Evolutionary conservation across 1,139 yeast genomes (phyloP).

Genomic region (Kurtzmaniella quercitrusa): DNA sequence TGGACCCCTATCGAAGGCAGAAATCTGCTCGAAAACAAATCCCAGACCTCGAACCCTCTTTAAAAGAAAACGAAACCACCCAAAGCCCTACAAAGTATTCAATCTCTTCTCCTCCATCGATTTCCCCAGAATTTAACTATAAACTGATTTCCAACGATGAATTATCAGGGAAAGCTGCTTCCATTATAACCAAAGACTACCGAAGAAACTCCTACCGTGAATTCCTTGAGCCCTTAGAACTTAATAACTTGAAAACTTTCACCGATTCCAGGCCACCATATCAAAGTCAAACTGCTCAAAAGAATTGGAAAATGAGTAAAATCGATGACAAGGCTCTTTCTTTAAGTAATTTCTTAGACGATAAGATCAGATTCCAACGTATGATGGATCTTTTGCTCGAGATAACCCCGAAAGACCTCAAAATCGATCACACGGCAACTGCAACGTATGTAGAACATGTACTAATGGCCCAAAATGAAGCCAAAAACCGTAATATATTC

Average conservation of each 20-base stretch:
- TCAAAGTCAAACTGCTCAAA: constrained; percentile 19
- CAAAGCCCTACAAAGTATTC: too few species aligned
- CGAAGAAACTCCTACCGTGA: constrained; percentile 29
- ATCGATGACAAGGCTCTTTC: constrained; percentile 11
- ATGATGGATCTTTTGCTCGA: constrained; percentile 31
- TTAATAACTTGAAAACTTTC: constrained; percentile 31
- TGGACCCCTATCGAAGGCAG: not conserved
- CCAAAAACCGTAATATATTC: constrained; percentile 9
- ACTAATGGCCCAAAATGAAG: constrained; percentile 12
- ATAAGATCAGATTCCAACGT: constrained; percentile 24
- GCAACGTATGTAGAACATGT: constrained; percentile 9
- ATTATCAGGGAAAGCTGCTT: constrained; percentile 10
- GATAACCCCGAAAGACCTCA: constrained; percentile 28
- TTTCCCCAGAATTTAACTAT: constrained; percentile 4
- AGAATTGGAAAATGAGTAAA: constrained; percentile 23
- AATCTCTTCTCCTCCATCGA: not conserved
- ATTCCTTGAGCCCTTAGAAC: constrained; percentile 32
- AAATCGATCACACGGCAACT: constrained; percentile 7
- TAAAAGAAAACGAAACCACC: too few species aligned
- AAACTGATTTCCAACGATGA: constrained; percentile 10
- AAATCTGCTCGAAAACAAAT: not conserved
- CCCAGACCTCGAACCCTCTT: not conserved
- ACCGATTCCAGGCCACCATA: constrained; percentile 19
- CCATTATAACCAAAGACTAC: constrained; percentile 12
- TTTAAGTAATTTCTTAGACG: constrained; percentile 19